Evolutionary conservation across 2,329 filamentous ascomycete genomes (phyloP).

Genomic region (Aspergillus chevalieri): DNA sequence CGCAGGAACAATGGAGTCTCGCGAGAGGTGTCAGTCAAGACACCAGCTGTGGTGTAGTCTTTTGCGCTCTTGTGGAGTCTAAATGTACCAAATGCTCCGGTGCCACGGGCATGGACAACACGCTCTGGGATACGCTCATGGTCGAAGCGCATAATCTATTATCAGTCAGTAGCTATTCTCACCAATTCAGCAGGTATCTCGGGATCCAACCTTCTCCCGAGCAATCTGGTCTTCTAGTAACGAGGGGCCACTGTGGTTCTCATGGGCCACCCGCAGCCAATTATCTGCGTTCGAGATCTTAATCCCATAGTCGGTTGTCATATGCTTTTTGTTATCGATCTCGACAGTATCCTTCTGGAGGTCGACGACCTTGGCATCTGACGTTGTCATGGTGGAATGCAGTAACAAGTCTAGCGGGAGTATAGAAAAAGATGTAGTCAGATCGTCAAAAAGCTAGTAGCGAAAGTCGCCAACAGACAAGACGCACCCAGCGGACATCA

Average conservation of each 20-base stretch:
- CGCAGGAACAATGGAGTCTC: constrained; percentile 62
- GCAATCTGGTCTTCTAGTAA: constrained; percentile 67
- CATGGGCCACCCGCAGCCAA: constrained; percentile 62
- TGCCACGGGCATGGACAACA: constrained; percentile 61
- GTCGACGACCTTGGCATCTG: constrained; percentile 53
- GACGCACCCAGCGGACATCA: background rate
- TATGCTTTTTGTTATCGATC: constrained; percentile 50
- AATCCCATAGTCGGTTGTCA: constrained; percentile 73
- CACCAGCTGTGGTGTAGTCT: constrained; percentile 57
- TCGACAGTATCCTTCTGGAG: constrained; percentile 55
- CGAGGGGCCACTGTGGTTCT: constrained; percentile 59
- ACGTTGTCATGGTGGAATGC: background rate
- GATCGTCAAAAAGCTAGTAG: no score
- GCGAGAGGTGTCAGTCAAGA: constrained; percentile 62
- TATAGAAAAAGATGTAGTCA: background rate
- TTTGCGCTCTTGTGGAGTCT: constrained; percentile 57
- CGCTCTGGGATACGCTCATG: constrained; percentile 65
- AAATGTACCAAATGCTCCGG: constrained; percentile 62
- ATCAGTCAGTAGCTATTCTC: background rate
- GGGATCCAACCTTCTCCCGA: constrained; percentile 61
- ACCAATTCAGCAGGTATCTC: background rate
- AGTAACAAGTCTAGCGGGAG: background rate
- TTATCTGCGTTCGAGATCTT: constrained; percentile 69
- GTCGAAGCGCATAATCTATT: constrained; percentile 59
- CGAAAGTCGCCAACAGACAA: background rate